Conservation (phyloP, 768 basidiomycete species). For the Suillus subalutaceus region DNA sequence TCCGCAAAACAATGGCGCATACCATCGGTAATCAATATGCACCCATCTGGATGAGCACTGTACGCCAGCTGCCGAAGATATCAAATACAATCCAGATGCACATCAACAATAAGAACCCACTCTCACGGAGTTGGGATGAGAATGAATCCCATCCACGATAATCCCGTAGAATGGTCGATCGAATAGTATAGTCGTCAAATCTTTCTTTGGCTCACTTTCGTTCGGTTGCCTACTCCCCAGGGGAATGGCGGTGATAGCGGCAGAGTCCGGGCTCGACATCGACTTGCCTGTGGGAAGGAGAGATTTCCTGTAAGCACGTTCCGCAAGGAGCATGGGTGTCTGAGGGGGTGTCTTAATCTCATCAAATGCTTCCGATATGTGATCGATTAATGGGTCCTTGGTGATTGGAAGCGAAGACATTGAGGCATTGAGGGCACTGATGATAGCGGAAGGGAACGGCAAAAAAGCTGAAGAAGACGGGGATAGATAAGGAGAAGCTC, state of each 20-base stretch:
- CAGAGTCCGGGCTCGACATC: conserved; percentile 1
- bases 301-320: conserved; percentile 7
- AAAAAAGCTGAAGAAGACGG: conserved; percentile 38
- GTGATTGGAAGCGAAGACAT: conserved; percentile 11
- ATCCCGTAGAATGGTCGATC: conserved; percentile 83
- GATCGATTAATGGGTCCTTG: conserved; percentile 21
- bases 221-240: conserved; percentile 31
- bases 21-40: conserved; percentile 92
- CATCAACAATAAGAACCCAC: conserved; percentile 43
- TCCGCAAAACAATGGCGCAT: conserved; percentile 18
- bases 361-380: conserved; percentile 65
- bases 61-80: conserved; percentile 67
- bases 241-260: conserved; percentile 13
- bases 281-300: conserved; percentile 10
- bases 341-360: conserved; percentile 59
- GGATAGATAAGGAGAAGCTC: conserved; percentile 68
- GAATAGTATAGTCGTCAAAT: conserved; percentile 49
- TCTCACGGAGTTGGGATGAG: conserved; percentile 87
- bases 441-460: conserved; percentile 22
- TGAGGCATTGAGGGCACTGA: conserved; percentile 18
- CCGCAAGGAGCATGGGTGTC: conserved; percentile 42
- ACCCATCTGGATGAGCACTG: conserved; percentile 79
- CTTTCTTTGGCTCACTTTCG: conserved; percentile 46
- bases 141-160: conserved; percentile 91
- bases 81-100: background rate